phyloP scores from a whole-genome alignment of 2,329 filamentous ascomycete species.

The Fusarium staphyleae region DNA sequence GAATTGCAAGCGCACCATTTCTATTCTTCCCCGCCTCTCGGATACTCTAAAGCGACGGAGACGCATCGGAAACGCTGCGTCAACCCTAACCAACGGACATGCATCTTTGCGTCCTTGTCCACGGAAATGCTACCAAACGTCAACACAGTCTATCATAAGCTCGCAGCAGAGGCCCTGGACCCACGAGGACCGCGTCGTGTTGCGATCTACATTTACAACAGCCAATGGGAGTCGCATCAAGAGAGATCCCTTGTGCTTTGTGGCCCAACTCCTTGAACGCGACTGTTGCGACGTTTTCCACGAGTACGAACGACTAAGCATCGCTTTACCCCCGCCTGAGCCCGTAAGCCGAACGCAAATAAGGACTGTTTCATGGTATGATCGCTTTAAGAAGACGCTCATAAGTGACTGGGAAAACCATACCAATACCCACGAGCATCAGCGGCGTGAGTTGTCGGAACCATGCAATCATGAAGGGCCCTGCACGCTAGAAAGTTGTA shows the following conservation, averaged over 20 bases:
- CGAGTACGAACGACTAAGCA: slow-evolving; percentile 39
- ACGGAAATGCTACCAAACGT: slow-evolving; percentile 52
- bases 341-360: slow-evolving; percentile 46
- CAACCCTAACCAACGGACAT: slow-evolving; percentile 25
- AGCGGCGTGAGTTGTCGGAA: slow-evolving; percentile 64
- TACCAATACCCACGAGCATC: slow-evolving; percentile 62
- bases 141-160: slow-evolving; percentile 32
- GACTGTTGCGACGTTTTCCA: slow-evolving; percentile 60
- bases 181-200: slow-evolving; percentile 56
- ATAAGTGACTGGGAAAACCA: slow-evolving; percentile 63
- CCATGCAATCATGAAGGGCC: slow-evolving; percentile 75
- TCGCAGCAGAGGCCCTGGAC: slow-evolving; percentile 51
- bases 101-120: slow-evolving; percentile 43
- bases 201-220: slow-evolving; percentile 56
- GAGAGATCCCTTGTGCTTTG: slow-evolving; percentile 56
- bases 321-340: slow-evolving; percentile 38
- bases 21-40: slow-evolving; percentile 50
- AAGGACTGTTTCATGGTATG: slow-evolving; percentile 62
- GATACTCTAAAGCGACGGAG: slow-evolving; percentile 44
- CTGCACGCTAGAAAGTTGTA: slow-evolving; percentile 67
- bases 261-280: slow-evolving; percentile 58
- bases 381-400: slow-evolving; percentile 62
- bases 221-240: slow-evolving; percentile 51
- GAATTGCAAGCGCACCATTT: slow-evolving; percentile 61
- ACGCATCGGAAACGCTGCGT: slow-evolving; percentile 8